Percentiles rank a stretch among this genome's conserved stretches.
Evolutionary conservation across 1,139 yeast species (phyloP).

Genomic region (Entelexis sorbosivorans): DNA sequence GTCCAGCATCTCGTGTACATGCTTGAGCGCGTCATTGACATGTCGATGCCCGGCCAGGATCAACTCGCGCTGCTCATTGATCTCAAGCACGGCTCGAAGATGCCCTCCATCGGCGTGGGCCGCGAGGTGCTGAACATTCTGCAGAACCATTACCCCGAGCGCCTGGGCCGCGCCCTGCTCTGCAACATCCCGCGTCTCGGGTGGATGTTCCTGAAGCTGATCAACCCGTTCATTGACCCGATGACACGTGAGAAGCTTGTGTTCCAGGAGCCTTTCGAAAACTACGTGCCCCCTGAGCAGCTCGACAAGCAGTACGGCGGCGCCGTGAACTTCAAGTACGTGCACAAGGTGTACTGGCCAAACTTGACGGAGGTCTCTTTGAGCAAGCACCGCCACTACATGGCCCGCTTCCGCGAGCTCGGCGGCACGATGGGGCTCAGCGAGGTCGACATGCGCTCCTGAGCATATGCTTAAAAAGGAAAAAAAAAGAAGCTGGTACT

Average conservation of each 20-base stretch:
- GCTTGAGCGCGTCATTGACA: conserved; percentile 81
- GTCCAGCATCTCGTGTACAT: conserved; percentile 86
- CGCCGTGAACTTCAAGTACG: conserved; percentile 64
- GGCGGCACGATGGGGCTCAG: conserved; percentile 71
- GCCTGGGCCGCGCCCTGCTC: conserved; percentile 80
- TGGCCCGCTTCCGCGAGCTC: conserved; percentile 51
- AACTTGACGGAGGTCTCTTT: conserved; percentile 49
- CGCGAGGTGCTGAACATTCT: conserved; percentile 75
- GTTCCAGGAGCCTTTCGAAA: conserved; percentile 74
- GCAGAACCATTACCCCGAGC: conserved; percentile 93
- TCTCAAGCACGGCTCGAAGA: conserved; percentile 59
- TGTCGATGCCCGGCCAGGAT: conserved; percentile 94
- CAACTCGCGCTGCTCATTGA: conserved; percentile 81
- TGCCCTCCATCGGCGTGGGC: conserved; percentile 74
- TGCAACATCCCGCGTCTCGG: conserved; percentile 92
- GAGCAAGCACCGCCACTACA: conserved; percentile 43
- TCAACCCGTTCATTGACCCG: conserved; percentile 92
- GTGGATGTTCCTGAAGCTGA: conserved; percentile 76
- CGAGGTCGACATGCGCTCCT: conserved; percentile 45
- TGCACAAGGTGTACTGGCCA: conserved; percentile 74
- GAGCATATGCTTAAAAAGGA: neutral
- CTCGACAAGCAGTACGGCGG: conserved; percentile 82
- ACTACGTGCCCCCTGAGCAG: conserved; percentile 71
- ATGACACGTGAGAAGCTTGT: conserved; percentile 84
- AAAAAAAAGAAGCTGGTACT: neutral